Conservation (phyloP, 257 asterid genomes). For the Lycium barbarum region DNA sequence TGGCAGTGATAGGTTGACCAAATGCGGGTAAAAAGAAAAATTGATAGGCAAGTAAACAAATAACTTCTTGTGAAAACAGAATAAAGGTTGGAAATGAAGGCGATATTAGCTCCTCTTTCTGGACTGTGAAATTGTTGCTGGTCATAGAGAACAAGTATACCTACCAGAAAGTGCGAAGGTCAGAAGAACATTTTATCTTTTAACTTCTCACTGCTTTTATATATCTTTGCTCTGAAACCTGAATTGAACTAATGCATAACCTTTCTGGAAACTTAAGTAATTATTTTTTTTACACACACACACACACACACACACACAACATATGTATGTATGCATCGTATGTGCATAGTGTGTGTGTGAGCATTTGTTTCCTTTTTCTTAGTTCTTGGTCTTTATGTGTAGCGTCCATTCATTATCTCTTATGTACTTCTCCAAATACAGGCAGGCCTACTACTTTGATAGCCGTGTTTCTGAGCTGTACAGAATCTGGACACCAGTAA, state of each 20-base stretch:
- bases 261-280: not conserved
- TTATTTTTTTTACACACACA: not conserved
- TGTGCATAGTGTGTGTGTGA: not conserved
- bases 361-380: not conserved
- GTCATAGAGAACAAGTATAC: not conserved
- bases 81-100: conserved; percentile 6
- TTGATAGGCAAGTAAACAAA: conserved; percentile 12
- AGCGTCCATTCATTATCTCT: not conserved
- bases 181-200: conserved; percentile 8
- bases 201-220: not conserved
- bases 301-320: not conserved
- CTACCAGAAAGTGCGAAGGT: conserved; percentile 3
- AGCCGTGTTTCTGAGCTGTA: conserved; percentile 21
- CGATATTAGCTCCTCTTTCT: conserved; percentile 12
- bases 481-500: conserved; percentile 19
- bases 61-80: not conserved
- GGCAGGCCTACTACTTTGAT: conserved; percentile 6
- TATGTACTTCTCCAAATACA: conserved; percentile 19
- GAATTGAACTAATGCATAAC: not conserved
- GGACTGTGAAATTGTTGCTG: conserved; percentile 15
- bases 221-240: not conserved
- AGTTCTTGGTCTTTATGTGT: not conserved
- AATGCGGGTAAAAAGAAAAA: not conserved
- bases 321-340: not conserved
- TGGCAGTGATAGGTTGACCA: not conserved